Percentiles rank a stretch among this genome's conserved stretches.
These are phyloP conservation scores for Fraxinus nigra DNA, from an alignment of 305 asterid genomes.

Conservation along the genomic window DNA sequence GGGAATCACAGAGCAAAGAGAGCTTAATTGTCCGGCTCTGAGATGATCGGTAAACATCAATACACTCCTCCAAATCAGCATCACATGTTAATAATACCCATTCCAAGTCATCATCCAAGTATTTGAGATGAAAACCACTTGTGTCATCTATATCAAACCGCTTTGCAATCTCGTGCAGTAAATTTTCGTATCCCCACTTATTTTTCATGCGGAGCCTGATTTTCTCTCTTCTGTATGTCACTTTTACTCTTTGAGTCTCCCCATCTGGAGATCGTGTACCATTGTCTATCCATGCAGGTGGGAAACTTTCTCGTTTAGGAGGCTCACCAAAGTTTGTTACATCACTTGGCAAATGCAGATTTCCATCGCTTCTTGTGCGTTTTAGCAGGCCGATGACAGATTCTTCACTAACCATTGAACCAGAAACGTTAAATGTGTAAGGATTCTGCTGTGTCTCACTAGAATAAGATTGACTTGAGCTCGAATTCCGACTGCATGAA, in stretches of 20 bases:
- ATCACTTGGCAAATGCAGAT: constrained; percentile 43
- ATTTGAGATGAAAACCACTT: constrained; percentile 57
- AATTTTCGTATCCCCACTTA: constrained; percentile 53
- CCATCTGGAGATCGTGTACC: constrained; percentile 28
- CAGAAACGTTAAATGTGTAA: constrained; percentile 10
- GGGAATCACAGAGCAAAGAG: constrained; percentile 37
- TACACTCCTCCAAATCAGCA: constrained; percentile 82
- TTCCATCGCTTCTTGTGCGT: constrained; percentile 55
- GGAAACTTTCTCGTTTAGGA: constrained; percentile 25
- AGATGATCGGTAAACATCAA: constrained; percentile 53
- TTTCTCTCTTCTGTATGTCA: constrained; percentile 66
- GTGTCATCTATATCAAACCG: constrained; percentile 61
- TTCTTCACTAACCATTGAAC: constrained; percentile 33
- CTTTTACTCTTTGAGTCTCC: constrained; percentile 59
- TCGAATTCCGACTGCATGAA: constrained; percentile 66
- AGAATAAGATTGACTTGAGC: constrained; percentile 69
- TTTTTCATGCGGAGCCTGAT: constrained; percentile 66
- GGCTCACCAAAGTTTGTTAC: constrained; percentile 35
- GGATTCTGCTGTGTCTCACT: constrained; percentile 45
- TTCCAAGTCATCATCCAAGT: constrained; percentile 88
- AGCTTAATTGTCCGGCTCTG: constrained; percentile 60
- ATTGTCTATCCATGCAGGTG: constrained; percentile 14
- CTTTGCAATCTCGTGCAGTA: constrained; percentile 53
- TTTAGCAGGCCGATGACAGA: constrained; percentile 32
- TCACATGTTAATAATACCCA: constrained; percentile 89